A percentile compares a stretch with the other conserved stretches of the same genome.
These are phyloP conservation scores for Pyrenula massariospora DNA, from an alignment of 495 filamentous ascomycete species.

Conservation along the genomic window DNA sequence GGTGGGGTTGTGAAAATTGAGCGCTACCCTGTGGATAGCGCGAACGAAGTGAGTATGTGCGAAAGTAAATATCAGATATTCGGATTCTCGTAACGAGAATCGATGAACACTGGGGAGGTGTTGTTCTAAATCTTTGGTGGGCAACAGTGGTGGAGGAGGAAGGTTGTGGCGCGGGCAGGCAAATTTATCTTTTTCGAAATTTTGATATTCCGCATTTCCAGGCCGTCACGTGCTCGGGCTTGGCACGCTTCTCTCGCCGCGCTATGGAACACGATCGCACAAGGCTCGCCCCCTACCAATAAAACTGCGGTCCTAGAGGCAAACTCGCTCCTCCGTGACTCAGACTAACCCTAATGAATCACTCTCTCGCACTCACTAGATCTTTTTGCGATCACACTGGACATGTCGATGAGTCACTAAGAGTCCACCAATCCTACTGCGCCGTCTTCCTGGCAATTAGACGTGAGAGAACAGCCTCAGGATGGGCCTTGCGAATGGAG, in stretches of 20 bases:
- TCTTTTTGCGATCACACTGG: too few species aligned
- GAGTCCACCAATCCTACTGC: too few species aligned
- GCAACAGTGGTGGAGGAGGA: not conserved
- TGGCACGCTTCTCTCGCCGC: not conserved
- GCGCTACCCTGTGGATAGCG: conserved; percentile 14
- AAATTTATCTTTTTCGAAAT: not conserved
- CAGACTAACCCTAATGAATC: too few species aligned
- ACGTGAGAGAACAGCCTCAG: too few species aligned
- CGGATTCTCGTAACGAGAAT: not conserved
- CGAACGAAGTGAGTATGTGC: not conserved
- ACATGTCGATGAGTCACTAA: too few species aligned
- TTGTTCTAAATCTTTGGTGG: not conserved
- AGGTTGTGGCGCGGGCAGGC: not conserved
- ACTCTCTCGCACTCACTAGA: too few species aligned
- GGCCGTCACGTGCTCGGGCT: not conserved
- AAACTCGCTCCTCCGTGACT: too few species aligned
- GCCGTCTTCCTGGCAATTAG: too few species aligned
- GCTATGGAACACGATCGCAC: too few species aligned
- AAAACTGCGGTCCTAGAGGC: too few species aligned
- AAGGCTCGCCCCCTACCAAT: too few species aligned
- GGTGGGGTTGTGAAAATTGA: conserved; percentile 22
- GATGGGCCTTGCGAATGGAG: not conserved
- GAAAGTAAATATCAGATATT: not conserved
- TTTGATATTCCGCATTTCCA: not conserved
- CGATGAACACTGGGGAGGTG: not conserved